A percentile compares a stretch with the other conserved stretches of the same genome.
Conservation (phyloP, 2,329 filamentous ascomycete genomes). For the Apiospora kogelbergensis region DNA sequence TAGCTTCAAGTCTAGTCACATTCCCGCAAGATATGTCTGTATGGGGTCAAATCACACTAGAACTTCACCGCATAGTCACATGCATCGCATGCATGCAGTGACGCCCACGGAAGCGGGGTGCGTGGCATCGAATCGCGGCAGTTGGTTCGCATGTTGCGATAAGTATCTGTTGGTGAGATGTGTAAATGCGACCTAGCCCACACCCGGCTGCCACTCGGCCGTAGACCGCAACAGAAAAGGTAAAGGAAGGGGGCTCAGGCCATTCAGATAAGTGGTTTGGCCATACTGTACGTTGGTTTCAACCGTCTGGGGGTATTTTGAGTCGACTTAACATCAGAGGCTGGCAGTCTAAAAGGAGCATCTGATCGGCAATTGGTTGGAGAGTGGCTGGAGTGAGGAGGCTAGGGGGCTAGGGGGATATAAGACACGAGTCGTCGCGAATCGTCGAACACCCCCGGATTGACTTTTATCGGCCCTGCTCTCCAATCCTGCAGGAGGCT, state of each 20-base stretch:
- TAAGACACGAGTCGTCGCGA: not conserved
- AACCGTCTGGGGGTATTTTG: not conserved
- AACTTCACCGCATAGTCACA: not conserved
- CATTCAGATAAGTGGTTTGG: not conserved
- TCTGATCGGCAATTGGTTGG: not conserved
- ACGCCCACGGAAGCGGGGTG: not conserved
- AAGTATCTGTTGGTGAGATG: not conserved
- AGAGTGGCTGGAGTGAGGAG: not conserved
- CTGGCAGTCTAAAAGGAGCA: not conserved
- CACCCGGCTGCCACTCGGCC: no score
- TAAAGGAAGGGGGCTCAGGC: no score
- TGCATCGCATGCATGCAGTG: not conserved
- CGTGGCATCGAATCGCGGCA: constrained; percentile 2
- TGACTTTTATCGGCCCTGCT: not conserved
- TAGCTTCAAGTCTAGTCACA: not conserved
- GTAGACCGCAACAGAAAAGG: no score
- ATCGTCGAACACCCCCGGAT: not conserved
- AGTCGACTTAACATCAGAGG: not conserved
- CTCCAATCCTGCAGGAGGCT: not conserved
- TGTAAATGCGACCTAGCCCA: not conserved
- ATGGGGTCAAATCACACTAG: not conserved
- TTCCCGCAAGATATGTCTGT: not conserved
- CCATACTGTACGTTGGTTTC: not conserved
- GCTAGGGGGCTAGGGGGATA: not conserved
- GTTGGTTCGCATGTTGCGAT: not conserved